phyloP scores from a whole-genome alignment of 225 moss, liverwort and hornwort species.

The Ulota crispa region DNA sequence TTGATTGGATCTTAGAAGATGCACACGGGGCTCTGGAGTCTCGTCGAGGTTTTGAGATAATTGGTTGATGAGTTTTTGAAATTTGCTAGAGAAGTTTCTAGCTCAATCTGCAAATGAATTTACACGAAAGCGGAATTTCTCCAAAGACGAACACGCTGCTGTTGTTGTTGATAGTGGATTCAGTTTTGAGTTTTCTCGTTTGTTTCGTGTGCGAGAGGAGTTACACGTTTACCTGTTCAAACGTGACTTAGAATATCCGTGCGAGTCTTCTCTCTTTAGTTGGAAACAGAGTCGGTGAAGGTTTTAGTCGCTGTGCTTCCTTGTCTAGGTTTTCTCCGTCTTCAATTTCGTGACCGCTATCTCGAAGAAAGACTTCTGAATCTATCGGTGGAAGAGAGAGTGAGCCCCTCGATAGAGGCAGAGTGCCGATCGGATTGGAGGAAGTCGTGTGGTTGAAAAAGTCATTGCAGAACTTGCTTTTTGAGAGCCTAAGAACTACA shows the following conservation, averaged over 20 bases:
- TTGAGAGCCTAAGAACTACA: background rate
- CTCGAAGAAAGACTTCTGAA: background rate
- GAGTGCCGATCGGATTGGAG: background rate
- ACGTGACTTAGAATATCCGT: background rate
- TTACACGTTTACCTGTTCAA: background rate
- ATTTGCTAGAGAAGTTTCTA: background rate
- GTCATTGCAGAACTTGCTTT: background rate
- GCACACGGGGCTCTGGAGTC: background rate
- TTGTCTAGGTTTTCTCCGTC: background rate
- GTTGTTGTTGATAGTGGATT: background rate
- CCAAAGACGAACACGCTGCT: background rate
- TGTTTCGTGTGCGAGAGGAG: too few species aligned
- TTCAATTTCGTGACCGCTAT: background rate
- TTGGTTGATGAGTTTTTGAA: too few species aligned
- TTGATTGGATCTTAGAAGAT: background rate
- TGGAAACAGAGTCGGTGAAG: background rate
- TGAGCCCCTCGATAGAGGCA: background rate
- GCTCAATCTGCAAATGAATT: background rate
- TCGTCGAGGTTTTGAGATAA: background rate
- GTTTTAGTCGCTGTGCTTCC: background rate
- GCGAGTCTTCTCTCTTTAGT: background rate
- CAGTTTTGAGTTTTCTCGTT: background rate
- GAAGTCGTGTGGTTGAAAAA: background rate
- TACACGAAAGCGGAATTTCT: background rate
- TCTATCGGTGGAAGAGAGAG: background rate